These are phyloP conservation scores for Lentinus tigrinus DNA, from an alignment of 768 basidiomycete genomes.

Conservation along the genomic window DNA sequence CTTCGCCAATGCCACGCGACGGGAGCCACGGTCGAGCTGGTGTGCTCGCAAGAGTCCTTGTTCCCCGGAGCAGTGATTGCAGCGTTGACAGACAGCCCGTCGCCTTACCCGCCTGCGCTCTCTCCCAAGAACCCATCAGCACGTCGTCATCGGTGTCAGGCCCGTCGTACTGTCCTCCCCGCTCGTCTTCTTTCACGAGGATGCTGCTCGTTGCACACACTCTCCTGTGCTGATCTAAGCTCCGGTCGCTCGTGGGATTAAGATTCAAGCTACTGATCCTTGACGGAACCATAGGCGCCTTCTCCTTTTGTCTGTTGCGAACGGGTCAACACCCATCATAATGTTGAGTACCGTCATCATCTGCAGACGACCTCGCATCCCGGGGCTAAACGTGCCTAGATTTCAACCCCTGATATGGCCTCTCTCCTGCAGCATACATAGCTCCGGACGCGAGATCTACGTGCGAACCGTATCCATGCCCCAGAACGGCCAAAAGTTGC, in stretches of 20 bases:
- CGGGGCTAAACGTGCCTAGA: neutral
- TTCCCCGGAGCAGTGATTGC: slow-evolving; percentile 2
- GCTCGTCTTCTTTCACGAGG: neutral
- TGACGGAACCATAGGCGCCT: neutral
- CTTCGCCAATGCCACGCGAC: neutral
- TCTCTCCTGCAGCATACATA: neutral
- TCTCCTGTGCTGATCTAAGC: neutral
- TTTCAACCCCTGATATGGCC: neutral
- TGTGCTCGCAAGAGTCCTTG: slow-evolving; percentile 2
- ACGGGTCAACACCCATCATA: neutral
- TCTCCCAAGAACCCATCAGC: neutral
- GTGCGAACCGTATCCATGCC: slow-evolving; percentile 16
- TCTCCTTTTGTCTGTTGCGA: neutral
- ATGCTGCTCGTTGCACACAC: neutral
- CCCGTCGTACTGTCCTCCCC: neutral
- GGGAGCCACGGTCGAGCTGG: neutral
- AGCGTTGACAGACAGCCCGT: slow-evolving; percentile 4
- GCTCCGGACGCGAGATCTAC: slow-evolving; percentile 3
- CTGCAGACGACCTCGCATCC: neutral
- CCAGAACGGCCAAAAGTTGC: slow-evolving; percentile 11
- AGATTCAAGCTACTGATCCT: neutral
- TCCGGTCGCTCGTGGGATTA: neutral
- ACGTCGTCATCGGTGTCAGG: slow-evolving; percentile 12
- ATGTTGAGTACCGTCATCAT: neutral
- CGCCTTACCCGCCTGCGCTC: neutral